Percentiles rank a stretch among this genome's conserved stretches.
Conservation (phyloP, 306 rosid genomes). For the Corylus heterophylla region DNA sequence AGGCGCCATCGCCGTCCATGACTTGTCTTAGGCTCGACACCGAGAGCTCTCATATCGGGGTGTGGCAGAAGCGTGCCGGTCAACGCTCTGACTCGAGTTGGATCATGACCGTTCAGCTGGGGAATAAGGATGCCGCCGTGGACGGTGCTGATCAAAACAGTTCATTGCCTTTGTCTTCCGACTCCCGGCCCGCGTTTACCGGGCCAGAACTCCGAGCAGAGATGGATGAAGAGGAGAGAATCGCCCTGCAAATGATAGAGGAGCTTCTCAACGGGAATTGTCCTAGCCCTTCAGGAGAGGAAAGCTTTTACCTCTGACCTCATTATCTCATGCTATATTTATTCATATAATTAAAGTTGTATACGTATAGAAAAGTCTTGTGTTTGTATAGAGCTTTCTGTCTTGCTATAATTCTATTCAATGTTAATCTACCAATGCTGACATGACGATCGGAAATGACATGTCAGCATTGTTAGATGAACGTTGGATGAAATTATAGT, state of each 20-base stretch:
- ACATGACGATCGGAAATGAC: no score
- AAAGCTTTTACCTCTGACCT: constrained; percentile 31
- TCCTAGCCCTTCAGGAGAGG: constrained; percentile 46
- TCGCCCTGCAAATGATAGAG: constrained; percentile 92
- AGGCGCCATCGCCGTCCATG: constrained; percentile 75
- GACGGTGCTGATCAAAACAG: neutral
- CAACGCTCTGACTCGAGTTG: constrained; percentile 67
- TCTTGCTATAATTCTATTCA: no score
- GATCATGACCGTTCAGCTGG: constrained; percentile 74
- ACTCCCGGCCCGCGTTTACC: neutral
- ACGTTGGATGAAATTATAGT: no score
- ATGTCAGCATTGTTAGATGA: no score
- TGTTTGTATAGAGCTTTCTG: neutral
- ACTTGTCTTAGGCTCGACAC: constrained; percentile 90
- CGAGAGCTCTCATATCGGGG: constrained; percentile 78
- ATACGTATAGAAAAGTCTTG: no score
- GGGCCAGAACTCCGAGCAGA: constrained; percentile 25
- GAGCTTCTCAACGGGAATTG: constrained; percentile 74
- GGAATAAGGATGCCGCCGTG: constrained; percentile 25
- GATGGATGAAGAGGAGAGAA: constrained; percentile 62
- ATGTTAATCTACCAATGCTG: no score
- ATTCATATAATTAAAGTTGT: neutral
- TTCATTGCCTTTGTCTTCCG: neutral
- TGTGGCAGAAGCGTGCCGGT: constrained; percentile 88
- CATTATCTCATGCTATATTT: neutral